phyloP scores from a whole-genome alignment of 805 yeast genomes.

The Lipomyces chichibuensis region DNA sequence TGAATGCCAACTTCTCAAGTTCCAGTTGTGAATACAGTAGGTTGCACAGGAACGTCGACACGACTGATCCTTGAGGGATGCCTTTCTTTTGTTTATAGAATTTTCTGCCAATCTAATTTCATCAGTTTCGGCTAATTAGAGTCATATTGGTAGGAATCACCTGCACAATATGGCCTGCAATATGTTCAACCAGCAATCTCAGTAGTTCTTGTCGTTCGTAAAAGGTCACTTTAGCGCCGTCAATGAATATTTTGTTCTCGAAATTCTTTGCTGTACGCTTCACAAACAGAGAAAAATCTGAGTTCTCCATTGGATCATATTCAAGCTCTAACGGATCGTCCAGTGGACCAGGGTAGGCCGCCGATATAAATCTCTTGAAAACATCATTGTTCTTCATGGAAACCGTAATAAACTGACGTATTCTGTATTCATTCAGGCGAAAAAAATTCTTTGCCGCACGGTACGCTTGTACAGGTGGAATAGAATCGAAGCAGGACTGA shows the following conservation, averaged over 20 bases:
- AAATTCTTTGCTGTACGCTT: neutral
- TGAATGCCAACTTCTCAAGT: constrained; percentile 41
- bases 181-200: constrained; percentile 54
- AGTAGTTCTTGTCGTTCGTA: constrained; percentile 52
- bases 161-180: constrained; percentile 51
- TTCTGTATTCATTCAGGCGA: constrained; percentile 22
- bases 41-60: constrained; percentile 77
- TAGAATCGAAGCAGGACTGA: constrained; percentile 72
- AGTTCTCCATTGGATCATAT: neutral
- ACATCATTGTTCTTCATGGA: constrained; percentile 1
- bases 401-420: constrained; percentile 10
- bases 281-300: constrained; percentile 16
- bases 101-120: constrained; percentile 42
- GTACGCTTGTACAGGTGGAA: constrained; percentile 42
- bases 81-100: constrained; percentile 63
- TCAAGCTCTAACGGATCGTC: constrained; percentile 3
- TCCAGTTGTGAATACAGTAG: constrained; percentile 68
- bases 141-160: constrained; percentile 3
- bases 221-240: constrained; percentile 46
- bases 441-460: constrained; percentile 27
- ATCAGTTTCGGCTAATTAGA: neutral
- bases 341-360: constrained; percentile 6
- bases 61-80: constrained; percentile 79
- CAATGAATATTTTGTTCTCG: constrained; percentile 22
- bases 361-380: neutral